Percentiles rank a stretch among this genome's conserved stretches.
Evolutionary conservation across 306 rosid genomes (phyloP).

Genomic region (Albizia julibrissin): DNA sequence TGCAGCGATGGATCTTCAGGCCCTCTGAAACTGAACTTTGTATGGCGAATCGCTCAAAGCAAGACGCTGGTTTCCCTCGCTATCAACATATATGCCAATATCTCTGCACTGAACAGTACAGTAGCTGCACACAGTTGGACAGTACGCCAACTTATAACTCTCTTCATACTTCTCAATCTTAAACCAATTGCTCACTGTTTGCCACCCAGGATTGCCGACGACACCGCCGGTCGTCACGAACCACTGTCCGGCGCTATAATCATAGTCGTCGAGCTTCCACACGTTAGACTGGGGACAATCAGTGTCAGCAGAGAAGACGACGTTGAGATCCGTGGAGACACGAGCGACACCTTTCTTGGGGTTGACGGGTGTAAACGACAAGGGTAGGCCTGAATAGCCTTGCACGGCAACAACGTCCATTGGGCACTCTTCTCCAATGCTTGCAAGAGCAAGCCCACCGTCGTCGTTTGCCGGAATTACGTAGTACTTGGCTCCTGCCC

Average conservation of each 20-base stretch:
- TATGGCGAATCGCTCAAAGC: slow-evolving; percentile 1
- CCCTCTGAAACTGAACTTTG: slow-evolving; percentile 22
- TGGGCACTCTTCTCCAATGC: slow-evolving; percentile 36
- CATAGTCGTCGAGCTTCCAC: slow-evolving; percentile 44
- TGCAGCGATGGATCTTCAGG: neutral
- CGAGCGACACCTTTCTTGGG: slow-evolving; percentile 35
- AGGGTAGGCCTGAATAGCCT: neutral
- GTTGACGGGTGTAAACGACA: slow-evolving; percentile 35
- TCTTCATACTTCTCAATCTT: slow-evolving; percentile 51
- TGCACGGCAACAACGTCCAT: slow-evolving; percentile 44
- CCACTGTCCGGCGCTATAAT: slow-evolving; percentile 12
- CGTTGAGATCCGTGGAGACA: slow-evolving; percentile 47
- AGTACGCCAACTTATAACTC: slow-evolving; percentile 50
- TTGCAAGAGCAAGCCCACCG: slow-evolving; percentile 41
- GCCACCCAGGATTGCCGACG: slow-evolving; percentile 35
- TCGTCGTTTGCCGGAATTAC: slow-evolving; percentile 32
- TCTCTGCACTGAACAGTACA: slow-evolving; percentile 50
- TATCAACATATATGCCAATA: slow-evolving; percentile 30
- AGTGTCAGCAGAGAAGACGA: slow-evolving; percentile 27
- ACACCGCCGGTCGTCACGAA: slow-evolving; percentile 40
- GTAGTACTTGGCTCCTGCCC: slow-evolving; percentile 20
- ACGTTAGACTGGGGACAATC: slow-evolving; percentile 39
- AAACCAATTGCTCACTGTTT: slow-evolving; percentile 43
- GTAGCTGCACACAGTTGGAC: slow-evolving; percentile 51
- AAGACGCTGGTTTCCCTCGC: slow-evolving; percentile 23